Percentiles rank a stretch among this genome's conserved stretches.
Evolutionary conservation across 2,329 filamentous ascomycete genomes (phyloP).

Genomic region (Cladosporium sp.): DNA sequence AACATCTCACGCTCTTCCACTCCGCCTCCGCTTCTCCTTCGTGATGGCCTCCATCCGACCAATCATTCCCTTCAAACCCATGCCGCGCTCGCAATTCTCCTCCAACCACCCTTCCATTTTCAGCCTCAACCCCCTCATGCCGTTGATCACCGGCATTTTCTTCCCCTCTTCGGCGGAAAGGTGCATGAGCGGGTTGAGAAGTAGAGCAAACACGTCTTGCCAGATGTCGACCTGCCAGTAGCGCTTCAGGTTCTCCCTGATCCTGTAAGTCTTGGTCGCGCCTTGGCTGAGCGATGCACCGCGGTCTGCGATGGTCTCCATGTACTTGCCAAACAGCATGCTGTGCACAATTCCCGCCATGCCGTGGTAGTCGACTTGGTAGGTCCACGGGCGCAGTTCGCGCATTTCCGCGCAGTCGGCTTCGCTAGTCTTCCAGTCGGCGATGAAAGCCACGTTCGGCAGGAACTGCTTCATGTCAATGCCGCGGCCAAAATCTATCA

Average conservation of each 20-base stretch:
- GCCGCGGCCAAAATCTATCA: constrained; percentile 92
- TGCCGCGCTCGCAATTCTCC: constrained; percentile 73
- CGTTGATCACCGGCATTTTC: constrained; percentile 67
- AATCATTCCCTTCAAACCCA: constrained; percentile 52
- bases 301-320: constrained; percentile 62
- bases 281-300: constrained; percentile 50
- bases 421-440: constrained; percentile 85
- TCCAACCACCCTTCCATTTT: constrained; percentile 82
- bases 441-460: constrained; percentile 77
- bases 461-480: constrained; percentile 89
- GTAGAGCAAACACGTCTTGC: constrained; percentile 72
- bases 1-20: constrained; percentile 15
- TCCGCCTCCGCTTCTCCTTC: constrained; percentile 40
- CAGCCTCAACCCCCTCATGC: constrained; percentile 65
- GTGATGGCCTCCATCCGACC: constrained; percentile 64
- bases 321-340: constrained; percentile 90
- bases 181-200: constrained; percentile 74
- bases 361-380: constrained; percentile 94
- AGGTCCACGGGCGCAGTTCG: constrained; percentile 91
- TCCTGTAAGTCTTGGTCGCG: constrained; percentile 64
- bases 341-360: constrained; percentile 83
- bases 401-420: constrained; percentile 95
- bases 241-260: constrained; percentile 79
- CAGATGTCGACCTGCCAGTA: constrained; percentile 98
- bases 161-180: constrained; percentile 59